Base-by-base conservation (phyloP, 371 early-diverging fungal genomes). In the Funneliformis caledonium region DNA sequence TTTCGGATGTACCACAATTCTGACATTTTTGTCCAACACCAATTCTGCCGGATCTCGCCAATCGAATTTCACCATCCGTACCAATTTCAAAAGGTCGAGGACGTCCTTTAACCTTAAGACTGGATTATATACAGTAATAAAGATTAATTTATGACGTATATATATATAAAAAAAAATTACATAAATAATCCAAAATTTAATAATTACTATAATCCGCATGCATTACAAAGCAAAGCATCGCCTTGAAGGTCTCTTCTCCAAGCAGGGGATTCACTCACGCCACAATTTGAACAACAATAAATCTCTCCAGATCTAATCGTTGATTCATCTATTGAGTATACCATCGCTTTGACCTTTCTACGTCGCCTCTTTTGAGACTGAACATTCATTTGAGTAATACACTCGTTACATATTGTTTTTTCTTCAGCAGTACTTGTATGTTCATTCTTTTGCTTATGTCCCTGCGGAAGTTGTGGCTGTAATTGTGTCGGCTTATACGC, bases 181-280 rank as follows among this genome's bases (percentile, higher is more conserved):
- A 69, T 19, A 69, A 42, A 9, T 45, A 47, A 69, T 37, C 37
- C 37, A 37, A 52, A 19, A 52, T 2, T 16, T 5, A 0, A 19
- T 52, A 76, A 61, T 76, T 76, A 81, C 78, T 82, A 82, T 65
- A 82, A 70, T 9, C 81, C 83, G 47, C 81, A 82, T 8, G 81
- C 78, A 52, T 82, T 82, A 52, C 78, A 81, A 47, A 82, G 60
- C 50, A 82, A 73, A 14, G 52, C 64, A 26, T 47, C 45, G 16
- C 83, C 83, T 47, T 59, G 61, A 47, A 61, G 48, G 59, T 73
- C 79, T 37, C 83, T 62, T 72, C 83, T 62, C 83, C 81, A 82
- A 56, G 72, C 76, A 6, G 83, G 83, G 0, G 81, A 81, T 47
- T 82, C 81, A 45, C 59, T 61, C 0, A 47, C 43, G 9, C 76